Percentiles rank a stretch among this genome's conserved stretches.
phyloP scores from a whole-genome alignment of 208 protist genomes.

The Trypanosomatidae sp. region DNA sequence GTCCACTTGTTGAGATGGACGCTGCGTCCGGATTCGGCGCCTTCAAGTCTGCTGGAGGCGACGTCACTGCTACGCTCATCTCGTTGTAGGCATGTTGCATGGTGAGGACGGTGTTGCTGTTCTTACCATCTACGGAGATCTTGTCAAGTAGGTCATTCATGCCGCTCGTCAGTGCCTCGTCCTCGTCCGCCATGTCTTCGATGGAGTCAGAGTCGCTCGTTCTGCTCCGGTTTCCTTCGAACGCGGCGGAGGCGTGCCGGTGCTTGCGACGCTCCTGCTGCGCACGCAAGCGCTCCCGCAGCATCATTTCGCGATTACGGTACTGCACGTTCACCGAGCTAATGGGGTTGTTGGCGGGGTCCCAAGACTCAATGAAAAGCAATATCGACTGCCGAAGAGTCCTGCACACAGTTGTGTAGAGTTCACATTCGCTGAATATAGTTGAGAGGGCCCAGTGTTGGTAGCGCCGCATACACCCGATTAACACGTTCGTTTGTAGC shows the following conservation, averaged over 20 bases:
- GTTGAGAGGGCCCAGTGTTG: conserved; percentile 80
- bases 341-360: conserved; percentile 56
- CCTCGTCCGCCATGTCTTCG: conserved; percentile 2
- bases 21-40: conserved; percentile 10
- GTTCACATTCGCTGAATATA: conserved; percentile 81
- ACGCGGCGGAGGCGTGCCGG: neutral
- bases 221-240: neutral
- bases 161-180: neutral
- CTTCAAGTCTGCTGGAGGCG: conserved; percentile 12
- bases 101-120: conserved; percentile 10
- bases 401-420: conserved; percentile 58
- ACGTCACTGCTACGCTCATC: conserved; percentile 5
- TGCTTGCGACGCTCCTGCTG: conserved; percentile 21
- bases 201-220: conserved; percentile 1
- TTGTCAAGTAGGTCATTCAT: conserved; percentile 10
- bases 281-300: conserved; percentile 19
- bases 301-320: conserved; percentile 25
- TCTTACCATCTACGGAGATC: neutral
- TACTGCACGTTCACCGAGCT: conserved; percentile 34
- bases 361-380: conserved; percentile 68
- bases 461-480: conserved; percentile 86
- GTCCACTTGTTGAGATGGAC: conserved; percentile 29
- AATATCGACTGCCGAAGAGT: conserved; percentile 54
- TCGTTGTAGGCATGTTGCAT: conserved; percentile 2
- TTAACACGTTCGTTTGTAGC: conserved; percentile 82